Percentiles rank a stretch among this genome's conserved stretches.
Evolutionary conservation across 2,329 filamentous ascomycete genomes (phyloP).

Genomic region (Penicillium sclerotiorum): DNA sequence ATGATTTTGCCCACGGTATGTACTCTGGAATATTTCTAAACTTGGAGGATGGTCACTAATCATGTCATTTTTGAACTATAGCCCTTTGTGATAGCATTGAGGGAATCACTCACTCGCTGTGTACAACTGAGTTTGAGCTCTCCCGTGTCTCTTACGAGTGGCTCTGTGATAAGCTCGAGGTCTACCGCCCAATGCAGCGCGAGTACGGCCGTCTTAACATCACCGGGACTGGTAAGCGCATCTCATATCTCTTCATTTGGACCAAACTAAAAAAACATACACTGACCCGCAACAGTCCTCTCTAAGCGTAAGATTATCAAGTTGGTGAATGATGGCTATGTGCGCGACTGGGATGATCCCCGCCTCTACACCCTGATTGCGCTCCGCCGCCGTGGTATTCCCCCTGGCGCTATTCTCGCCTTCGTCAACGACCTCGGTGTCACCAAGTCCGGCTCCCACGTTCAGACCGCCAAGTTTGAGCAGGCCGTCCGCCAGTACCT

Average conservation of each 20-base stretch:
- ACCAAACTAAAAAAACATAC: too few relatives aligned
- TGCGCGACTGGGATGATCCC: conserved; percentile 89
- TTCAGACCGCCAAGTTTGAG: conserved; percentile 82
- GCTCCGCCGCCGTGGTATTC: conserved; percentile 80
- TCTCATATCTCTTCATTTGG: too few relatives aligned
- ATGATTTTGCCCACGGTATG: conserved; percentile 58
- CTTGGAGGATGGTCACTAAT: conserved; percentile 40
- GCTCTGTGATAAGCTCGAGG: conserved; percentile 77
- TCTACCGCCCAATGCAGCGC: conserved; percentile 92
- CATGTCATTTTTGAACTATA: conserved; percentile 55
- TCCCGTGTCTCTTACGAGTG: conserved; percentile 88
- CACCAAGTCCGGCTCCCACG: conserved; percentile 77
- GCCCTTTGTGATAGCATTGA: conserved; percentile 89
- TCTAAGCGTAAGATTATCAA: conserved; percentile 83
- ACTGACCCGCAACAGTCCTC: too few relatives aligned
- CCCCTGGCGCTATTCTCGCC: conserved; percentile 82
- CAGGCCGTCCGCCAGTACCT: conserved; percentile 82
- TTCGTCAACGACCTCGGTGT: conserved; percentile 93
- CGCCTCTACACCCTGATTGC: conserved; percentile 85
- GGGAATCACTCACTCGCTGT: conserved; percentile 86
- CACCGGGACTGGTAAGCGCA: too few relatives aligned
- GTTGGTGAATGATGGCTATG: conserved; percentile 74
- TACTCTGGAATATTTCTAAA: background rate
- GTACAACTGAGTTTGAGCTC: conserved; percentile 88
- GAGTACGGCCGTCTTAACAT: conserved; percentile 81